Base-by-base conservation (phyloP, 192 early-diverging fungal genomes). In the Entomortierella beljakovae region DNA sequence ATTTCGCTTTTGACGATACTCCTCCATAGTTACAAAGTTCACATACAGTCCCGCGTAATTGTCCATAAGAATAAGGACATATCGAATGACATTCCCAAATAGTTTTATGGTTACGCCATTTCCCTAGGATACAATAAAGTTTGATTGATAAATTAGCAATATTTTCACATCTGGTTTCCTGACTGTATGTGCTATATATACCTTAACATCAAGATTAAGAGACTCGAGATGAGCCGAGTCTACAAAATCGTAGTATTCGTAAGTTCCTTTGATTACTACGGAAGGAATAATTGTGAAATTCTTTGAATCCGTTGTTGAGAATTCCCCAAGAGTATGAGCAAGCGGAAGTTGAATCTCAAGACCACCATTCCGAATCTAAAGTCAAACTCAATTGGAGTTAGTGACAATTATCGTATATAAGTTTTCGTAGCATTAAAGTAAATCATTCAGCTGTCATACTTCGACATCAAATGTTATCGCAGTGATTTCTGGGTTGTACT, bases 21-120 rank as follows among this genome's bases (percentile, higher is more conserved):
- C 91, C 5, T 92, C 89, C 53, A 89, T 68, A 0, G 85, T 90
- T 2, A 86, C 73, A 76, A 90, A 89, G 56, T 90, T 83, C 9
- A 84, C 56, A 58, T 81, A 86, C 6, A 83, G 72, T 23, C 92
- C 92, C 42, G 90, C 80, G 68, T 94, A 95, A 50, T 95, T 95
- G 37, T 90, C 88, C 51, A 87, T 88, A 15, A 95, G 56, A 26
- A 89, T 88, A 18, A 95, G 75, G 9, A 93, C 65, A 50, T 91
- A 89, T 20, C 88, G 84, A 13, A 93, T 83, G 23, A 92, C 65
- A 50, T 88, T 88, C 9, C 92, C 94, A 71, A 89, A 92, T 5
- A 91, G 33, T 54, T 88, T 92, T n/a, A 90, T 59, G 34, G 75
- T 83, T 1, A 86, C 87, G 16, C 86, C 80, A 37, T 86, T 80